Evolutionary conservation across 2,329 filamentous ascomycete species (phyloP).

Genomic region (Aphanocladium album): DNA sequence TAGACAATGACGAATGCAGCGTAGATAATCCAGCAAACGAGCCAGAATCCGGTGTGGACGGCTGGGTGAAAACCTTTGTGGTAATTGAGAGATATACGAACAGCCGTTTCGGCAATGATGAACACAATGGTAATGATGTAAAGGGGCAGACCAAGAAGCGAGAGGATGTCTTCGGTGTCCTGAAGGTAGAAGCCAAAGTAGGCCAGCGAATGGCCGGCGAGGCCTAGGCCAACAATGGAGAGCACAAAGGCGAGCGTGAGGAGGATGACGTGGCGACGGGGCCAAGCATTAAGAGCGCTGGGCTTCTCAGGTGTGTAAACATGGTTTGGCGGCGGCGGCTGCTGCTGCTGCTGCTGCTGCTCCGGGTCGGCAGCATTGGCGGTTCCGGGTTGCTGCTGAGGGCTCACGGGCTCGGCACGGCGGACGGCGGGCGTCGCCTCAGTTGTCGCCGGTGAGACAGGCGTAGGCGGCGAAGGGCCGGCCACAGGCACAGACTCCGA

Average conservation of each 20-base stretch:
- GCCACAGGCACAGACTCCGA: background rate
- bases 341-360: background rate
- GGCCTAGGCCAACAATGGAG: background rate
- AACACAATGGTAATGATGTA: slow-evolving; percentile 2
- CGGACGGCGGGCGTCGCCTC: background rate
- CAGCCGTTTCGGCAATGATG: background rate
- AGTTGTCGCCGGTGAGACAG: background rate
- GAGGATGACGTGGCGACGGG: background rate
- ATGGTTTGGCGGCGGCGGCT: background rate
- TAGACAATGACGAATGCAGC: background rate
- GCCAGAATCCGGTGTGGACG: slow-evolving; percentile 3
- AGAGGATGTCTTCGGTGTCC: background rate
- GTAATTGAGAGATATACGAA: background rate
- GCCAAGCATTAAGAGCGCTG: background rate
- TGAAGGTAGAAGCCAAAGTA: background rate
- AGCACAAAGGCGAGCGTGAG: background rate
- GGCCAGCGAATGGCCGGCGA: background rate
- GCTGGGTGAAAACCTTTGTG: background rate
- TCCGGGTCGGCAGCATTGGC: too few relatives aligned
- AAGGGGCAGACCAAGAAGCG: background rate
- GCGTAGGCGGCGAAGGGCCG: background rate
- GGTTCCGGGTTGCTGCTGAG: background rate
- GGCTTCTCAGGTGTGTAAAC: background rate
- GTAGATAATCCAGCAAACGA: slow-evolving; percentile 8
- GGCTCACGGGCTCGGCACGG: background rate